Evolutionary conservation across 176 grass and related monocot species (phyloP).

Genomic region (Aegilops longissima): DNA sequence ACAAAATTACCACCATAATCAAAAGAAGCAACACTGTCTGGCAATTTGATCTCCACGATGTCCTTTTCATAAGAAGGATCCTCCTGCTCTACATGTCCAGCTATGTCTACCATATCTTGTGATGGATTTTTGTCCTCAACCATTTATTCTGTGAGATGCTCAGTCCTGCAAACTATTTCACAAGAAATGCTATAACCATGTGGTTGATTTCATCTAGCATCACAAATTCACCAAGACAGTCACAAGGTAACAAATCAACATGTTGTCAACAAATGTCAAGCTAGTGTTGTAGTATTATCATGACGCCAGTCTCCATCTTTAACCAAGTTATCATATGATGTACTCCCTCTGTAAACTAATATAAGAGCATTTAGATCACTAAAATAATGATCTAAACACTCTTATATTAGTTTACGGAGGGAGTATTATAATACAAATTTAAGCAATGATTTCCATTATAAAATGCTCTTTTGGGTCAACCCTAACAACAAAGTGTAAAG

Average conservation of each 20-base stretch:
- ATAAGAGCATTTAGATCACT: no score
- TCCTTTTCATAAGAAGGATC: constrained; percentile 62
- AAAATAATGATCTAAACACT: no score
- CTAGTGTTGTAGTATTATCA: constrained; percentile 1
- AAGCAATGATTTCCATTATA: background rate
- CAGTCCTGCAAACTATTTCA: constrained; percentile 21
- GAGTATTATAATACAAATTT: background rate
- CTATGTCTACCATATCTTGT: constrained; percentile 35
- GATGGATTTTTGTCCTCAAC: constrained; percentile 35
- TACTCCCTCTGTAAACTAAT: no score
- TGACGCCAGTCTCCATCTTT: background rate
- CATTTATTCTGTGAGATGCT: constrained; percentile 34
- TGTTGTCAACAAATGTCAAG: constrained; percentile 10
- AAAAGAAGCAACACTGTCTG: constrained; percentile 40
- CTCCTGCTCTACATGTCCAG: constrained; percentile 20
- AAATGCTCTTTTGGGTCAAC: constrained; percentile 16
- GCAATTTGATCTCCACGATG: constrained; percentile 57
- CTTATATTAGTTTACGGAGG: no score
- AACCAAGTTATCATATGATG: background rate
- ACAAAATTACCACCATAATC: constrained; percentile 51
- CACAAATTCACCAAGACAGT: constrained; percentile 19
- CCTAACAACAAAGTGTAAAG: constrained; percentile 22
- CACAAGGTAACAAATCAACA: constrained; percentile 1
- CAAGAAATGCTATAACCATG: constrained; percentile 1
- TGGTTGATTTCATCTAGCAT: background rate